Evolutionary conservation across 139 green algal genomes (phyloP).

Genomic region (Chlamydomonas incerta): DNA sequence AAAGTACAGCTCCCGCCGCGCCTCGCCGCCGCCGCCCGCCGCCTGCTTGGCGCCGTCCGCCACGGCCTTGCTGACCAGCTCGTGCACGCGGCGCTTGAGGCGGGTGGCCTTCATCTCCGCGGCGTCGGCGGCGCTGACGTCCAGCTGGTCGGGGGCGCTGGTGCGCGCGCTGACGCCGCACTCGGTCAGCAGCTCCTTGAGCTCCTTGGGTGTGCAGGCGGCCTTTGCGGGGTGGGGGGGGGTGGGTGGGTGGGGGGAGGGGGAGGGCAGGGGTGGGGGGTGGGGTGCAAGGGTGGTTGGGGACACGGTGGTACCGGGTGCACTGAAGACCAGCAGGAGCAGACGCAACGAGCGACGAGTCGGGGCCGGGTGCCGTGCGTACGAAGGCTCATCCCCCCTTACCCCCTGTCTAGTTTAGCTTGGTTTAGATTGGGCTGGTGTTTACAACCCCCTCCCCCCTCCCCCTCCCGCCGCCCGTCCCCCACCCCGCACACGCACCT

Average conservation of each 20-base stretch:
- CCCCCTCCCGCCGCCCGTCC: background rate
- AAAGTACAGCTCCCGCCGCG: conserved; percentile 71
- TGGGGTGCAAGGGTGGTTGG: no score
- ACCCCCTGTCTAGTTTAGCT: no score
- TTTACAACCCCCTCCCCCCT: background rate
- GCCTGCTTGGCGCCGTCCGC: background rate
- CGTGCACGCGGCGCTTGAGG: conserved; percentile 59
- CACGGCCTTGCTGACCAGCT: conserved; percentile 37
- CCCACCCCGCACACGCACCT: conserved; percentile 56
- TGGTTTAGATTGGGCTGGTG: no score
- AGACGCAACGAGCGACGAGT: no score
- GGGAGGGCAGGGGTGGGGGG: background rate
- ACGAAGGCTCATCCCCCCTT: no score
- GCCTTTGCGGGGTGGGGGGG: conserved; percentile 66
- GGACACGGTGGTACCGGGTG: no score
- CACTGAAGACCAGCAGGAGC: no score
- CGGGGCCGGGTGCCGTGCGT: no score
- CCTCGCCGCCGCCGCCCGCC: background rate
- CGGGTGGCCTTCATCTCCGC: conserved; percentile 69
- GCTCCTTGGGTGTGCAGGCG: conserved; percentile 95
- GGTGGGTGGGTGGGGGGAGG: background rate
- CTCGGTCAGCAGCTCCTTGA: conserved; percentile 91
- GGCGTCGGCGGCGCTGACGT: conserved; percentile 52
- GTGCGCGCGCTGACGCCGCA: conserved; percentile 18
- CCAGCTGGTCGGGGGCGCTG: conserved; percentile 11